Evolutionary conservation across 768 basidiomycete genomes (phyloP), one percentile per base, ranked within the genome.

Genomic region (Agrocybe pediades): DNA sequence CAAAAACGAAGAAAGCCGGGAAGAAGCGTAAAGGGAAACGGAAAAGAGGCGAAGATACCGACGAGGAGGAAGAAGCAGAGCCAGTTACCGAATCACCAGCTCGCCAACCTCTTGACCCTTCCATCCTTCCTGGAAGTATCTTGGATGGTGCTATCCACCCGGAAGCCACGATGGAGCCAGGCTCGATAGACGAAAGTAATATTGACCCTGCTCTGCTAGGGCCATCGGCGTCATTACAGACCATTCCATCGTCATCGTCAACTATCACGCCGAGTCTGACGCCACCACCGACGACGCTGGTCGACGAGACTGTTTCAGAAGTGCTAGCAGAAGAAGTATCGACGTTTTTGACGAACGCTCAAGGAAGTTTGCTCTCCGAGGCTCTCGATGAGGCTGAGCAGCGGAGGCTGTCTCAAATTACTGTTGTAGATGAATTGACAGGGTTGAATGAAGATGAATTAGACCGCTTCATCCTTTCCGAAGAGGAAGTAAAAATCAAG

Each of bases 381-480:
- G 87, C 89, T 15, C 74, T 93, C 9, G 78, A 88, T 46, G 85
- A 87, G 64, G 87, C 78, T 0, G 85, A 91, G 33, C 73, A 82
- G 61, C 76, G 83, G 45, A 82, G 87, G 20, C 75, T 80, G 19
- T 78, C 82, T 20, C 75, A 82, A 39, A 74, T 79, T 17, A 64
- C 74, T 41, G 80, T 75, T 30, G 75, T 71, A 9, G 84, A 91
- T 59, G 87, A 89, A 57, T 71, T 93, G 42, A 65, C 76, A 19
- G 92, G 88, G 15, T 75, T 98, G n/a, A 88, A 97, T 68, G 95
- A 98, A 63, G 91, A 87, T 5, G 95, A 98, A 66, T 77, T 97
- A 40, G 88, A 96, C 66, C 76, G 75, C 21, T 89, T 97, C 65
- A 73, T 92, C 51, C 71, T 95, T 20, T 83, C 79, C 7, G 87